Conservation (phyloP, 2,329 filamentous ascomycete species). For the Monosporascus cannonballus region DNA sequence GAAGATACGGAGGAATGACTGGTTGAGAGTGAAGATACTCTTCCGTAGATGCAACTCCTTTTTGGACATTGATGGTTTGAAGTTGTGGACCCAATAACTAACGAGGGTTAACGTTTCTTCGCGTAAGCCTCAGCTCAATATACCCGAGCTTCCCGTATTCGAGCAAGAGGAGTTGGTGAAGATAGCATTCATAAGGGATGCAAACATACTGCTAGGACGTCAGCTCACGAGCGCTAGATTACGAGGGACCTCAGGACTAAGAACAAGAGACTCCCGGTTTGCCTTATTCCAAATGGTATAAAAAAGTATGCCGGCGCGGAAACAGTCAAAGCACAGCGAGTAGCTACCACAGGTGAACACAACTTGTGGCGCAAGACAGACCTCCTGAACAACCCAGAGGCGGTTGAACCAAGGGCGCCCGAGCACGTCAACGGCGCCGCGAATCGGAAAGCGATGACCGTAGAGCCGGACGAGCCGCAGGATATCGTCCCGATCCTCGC, state of each 20-base stretch:
- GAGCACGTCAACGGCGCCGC: conserved; percentile 21
- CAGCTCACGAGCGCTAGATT: not conserved
- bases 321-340: conserved; percentile 8
- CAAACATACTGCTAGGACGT: not conserved
- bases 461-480: conserved; percentile 16
- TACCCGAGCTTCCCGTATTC: no score
- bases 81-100: conserved; percentile 15
- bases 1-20: conserved; percentile 18
- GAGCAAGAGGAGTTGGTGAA: not conserved
- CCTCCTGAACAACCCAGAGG: conserved; percentile 30
- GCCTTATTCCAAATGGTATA: conserved; percentile 24
- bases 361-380: conserved; percentile 8
- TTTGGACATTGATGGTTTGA: conserved; percentile 4
- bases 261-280: not conserved
- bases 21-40: conserved; percentile 15
- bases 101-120: not conserved
- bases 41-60: conserved; percentile 10
- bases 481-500: conserved; percentile 22
- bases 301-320: conserved; percentile 17
- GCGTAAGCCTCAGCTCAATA: no score
- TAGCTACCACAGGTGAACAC: conserved; percentile 10
- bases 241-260: not conserved
- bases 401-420: conserved; percentile 25
- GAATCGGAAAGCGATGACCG: conserved; percentile 18
- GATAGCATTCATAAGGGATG: not conserved